phyloP scores from a whole-genome alignment of 352 stramenopile species.

The Globisporangium paddicum region DNA sequence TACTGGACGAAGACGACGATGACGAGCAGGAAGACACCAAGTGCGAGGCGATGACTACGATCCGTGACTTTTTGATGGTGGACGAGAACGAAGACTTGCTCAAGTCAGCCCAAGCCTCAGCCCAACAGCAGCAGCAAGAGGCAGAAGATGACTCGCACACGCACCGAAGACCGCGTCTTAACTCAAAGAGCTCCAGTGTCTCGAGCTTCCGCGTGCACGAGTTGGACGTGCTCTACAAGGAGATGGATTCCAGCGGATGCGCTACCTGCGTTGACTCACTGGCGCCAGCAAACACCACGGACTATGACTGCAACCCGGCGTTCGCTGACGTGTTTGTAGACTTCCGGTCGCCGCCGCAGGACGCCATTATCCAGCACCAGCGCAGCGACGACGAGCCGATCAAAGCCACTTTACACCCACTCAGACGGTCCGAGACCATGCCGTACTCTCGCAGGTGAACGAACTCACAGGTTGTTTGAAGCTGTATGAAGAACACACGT shows the following conservation, averaged over 20 bases:
- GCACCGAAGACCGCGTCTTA: conserved; percentile 22
- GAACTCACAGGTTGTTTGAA: no score
- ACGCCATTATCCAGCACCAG: conserved; percentile 60
- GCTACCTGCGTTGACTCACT: not conserved
- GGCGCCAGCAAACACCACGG: conserved; percentile 11
- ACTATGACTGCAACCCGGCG: conserved; percentile 23
- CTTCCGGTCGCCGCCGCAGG: conserved; percentile 33
- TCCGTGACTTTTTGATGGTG: conserved; percentile 68
- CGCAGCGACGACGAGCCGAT: conserved; percentile 17
- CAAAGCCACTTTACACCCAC: conserved; percentile 8
- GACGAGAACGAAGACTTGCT: conserved; percentile 29
- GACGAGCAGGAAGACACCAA: conserved; percentile 17
- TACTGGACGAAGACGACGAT: conserved; percentile 51
- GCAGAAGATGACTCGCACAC: not conserved
- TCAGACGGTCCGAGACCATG: conserved; percentile 34
- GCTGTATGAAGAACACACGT: not conserved
- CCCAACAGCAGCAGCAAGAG: not conserved
- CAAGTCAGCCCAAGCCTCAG: not conserved
- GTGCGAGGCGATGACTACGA: conserved; percentile 41
- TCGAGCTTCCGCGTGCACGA: conserved; percentile 57
- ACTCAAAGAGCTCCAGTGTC: conserved; percentile 26
- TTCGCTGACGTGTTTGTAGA: conserved; percentile 64
- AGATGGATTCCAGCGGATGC: conserved; percentile 14
- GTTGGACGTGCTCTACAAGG: conserved; percentile 43
- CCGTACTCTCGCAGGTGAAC: conserved; percentile 17